These are phyloP conservation scores for Mangifera indica DNA, from an alignment of 345 rosid genomes.

Conservation along the genomic window DNA sequence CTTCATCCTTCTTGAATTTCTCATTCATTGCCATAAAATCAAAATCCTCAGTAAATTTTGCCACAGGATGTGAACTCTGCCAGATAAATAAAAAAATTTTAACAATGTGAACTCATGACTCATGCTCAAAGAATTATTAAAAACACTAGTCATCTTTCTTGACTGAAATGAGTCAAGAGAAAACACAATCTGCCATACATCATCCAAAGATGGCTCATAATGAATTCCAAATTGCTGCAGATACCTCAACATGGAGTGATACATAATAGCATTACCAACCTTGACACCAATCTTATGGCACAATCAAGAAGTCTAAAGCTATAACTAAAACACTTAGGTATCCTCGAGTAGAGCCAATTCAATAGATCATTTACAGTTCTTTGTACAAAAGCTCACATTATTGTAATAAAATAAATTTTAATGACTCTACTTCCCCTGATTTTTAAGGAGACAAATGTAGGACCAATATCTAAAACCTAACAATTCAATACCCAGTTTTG, in stretches of 20 bases:
- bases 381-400: not conserved
- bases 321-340: not conserved
- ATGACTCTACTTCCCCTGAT: too few species aligned
- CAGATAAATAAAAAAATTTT: not conserved
- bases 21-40: slow-evolving; percentile 16
- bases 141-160: not conserved
- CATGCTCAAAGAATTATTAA: not conserved
- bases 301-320: not conserved
- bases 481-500: not conserved
- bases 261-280: too few species aligned
- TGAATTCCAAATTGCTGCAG: not conserved
- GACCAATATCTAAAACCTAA: not conserved
- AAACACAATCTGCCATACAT: not conserved
- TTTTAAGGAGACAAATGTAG: not conserved
- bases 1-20: slow-evolving; percentile 16
- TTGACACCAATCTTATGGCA: not conserved
- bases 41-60: slow-evolving; percentile 17
- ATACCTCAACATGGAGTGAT: not conserved
- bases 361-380: not conserved
- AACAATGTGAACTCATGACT: not conserved
- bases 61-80: not conserved
- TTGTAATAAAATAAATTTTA: not conserved
- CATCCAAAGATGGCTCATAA: not conserved
- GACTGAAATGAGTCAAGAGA: not conserved
- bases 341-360: not conserved